A percentile compares a stretch with the other conserved stretches of the same genome.
Evolutionary conservation across 257 asterid species (phyloP).

Genomic region (Linaria vulgaris): DNA sequence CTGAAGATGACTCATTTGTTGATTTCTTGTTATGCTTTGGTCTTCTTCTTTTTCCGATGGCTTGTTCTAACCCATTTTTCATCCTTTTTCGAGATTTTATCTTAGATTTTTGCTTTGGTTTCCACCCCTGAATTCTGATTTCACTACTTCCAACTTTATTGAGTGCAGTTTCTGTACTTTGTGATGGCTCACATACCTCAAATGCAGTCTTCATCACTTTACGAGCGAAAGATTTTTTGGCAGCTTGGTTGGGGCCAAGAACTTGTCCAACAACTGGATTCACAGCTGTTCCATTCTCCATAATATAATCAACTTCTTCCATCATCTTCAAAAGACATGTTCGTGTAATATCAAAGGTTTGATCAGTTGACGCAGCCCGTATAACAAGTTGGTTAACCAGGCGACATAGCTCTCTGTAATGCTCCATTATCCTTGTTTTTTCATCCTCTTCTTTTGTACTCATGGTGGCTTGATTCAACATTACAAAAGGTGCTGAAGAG

Average conservation of each 20-base stretch:
- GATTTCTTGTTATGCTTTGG: neutral
- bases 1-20: neutral
- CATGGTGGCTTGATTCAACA: neutral
- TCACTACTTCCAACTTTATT: neutral
- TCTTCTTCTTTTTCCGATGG: neutral
- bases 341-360: neutral
- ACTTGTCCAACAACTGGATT: neutral
- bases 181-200: neutral
- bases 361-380: neutral
- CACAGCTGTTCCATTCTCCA: neutral
- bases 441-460: neutral
- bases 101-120: neutral
- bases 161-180: neutral
- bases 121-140: neutral
- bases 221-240: neutral
- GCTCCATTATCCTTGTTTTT: neutral
- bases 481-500: neutral
- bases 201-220: neutral
- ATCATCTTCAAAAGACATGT: neutral
- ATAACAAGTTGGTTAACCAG: neutral
- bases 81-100: neutral
- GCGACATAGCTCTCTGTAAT: neutral
- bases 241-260: neutral
- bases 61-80: neutral
- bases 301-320: neutral